These are phyloP conservation scores for Trametes meyenii DNA, from an alignment of 768 basidiomycete genomes.

Conservation along the genomic window DNA sequence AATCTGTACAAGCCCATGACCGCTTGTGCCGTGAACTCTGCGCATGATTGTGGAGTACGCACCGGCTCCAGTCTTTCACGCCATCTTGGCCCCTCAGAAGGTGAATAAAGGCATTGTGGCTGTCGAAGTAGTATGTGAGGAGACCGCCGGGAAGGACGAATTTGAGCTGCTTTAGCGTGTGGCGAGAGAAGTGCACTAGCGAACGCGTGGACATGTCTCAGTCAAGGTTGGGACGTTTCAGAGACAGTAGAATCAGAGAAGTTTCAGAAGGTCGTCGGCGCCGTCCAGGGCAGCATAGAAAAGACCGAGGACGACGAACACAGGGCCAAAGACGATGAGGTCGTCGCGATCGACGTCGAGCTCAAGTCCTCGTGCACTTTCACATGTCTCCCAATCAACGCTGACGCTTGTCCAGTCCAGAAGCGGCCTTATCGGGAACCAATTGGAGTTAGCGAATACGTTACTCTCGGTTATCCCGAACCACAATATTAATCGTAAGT, in stretches of 20 bases:
- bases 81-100: conserved; percentile 40
- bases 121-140: conserved; percentile 64
- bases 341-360: conserved; percentile 14
- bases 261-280: background rate
- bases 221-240: background rate
- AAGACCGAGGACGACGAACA: background rate
- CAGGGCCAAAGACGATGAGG: conserved; percentile 3
- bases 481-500: no score
- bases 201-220: conserved; percentile 24
- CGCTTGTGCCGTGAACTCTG: conserved; percentile 1
- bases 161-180: conserved; percentile 71
- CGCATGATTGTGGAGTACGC: conserved; percentile 29
- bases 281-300: background rate
- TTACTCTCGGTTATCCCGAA: no score
- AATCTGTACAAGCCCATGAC: conserved; percentile 43
- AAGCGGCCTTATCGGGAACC: background rate
- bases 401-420: background rate
- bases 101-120: conserved; percentile 51
- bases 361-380: background rate
- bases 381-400: conserved; percentile 5
- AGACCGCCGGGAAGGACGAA: conserved; percentile 72
- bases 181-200: conserved; percentile 41
- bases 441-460: background rate
- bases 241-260: no score
- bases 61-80: conserved; percentile 57